These are phyloP conservation scores for Leishmania tropica DNA, from an alignment of 208 protist species.

Conservation along the genomic window DNA sequence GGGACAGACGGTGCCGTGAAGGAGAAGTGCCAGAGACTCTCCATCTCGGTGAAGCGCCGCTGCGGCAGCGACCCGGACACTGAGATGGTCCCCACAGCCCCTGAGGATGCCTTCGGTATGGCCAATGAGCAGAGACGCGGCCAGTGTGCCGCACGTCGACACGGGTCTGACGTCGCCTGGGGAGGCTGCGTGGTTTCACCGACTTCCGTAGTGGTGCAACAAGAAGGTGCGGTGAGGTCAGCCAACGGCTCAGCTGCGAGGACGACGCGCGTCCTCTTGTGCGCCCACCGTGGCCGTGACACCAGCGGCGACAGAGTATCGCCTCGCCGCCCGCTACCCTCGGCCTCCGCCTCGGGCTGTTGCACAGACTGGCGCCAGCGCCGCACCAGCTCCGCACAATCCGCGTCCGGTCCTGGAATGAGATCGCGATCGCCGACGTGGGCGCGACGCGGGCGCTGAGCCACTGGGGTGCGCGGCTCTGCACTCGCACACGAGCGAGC, in stretches of 20 bases:
- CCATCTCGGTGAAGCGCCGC: not conserved
- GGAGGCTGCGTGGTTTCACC: not conserved
- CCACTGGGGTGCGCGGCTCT: not conserved
- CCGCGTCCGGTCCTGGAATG: not conserved
- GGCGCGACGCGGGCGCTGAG: not conserved
- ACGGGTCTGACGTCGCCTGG: not conserved
- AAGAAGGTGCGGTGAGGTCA: not conserved
- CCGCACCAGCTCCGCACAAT: not conserved
- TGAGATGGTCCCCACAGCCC: not conserved
- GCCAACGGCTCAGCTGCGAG: not conserved
- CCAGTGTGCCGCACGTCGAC: not conserved
- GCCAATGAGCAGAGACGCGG: not conserved
- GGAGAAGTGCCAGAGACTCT: constrained; percentile 4
- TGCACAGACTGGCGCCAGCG: not conserved
- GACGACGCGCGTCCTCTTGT: not conserved
- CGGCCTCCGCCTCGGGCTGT: not conserved
- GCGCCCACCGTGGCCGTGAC: not conserved
- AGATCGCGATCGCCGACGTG: not conserved
- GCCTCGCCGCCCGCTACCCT: not conserved
- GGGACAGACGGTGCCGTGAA: not conserved
- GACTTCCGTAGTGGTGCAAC: not conserved
- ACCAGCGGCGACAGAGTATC: not conserved
- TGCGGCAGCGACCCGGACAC: constrained; percentile 5
- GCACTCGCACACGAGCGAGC: not conserved
- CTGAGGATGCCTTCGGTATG: not conserved